phyloP scores from a whole-genome alignment of 1,284 basidiomycete species.

The Puccinia novopanici region DNA sequence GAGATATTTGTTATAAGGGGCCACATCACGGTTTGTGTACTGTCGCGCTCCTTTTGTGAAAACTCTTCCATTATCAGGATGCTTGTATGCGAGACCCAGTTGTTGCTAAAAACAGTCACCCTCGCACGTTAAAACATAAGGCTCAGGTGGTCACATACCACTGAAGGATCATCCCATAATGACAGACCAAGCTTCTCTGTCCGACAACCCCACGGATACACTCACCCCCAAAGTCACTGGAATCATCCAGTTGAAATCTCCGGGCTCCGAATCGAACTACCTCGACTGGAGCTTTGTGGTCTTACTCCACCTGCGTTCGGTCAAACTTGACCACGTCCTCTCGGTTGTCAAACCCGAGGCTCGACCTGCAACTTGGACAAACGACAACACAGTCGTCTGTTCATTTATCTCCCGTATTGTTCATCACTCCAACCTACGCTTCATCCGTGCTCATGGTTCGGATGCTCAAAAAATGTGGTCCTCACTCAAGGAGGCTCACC shows the following conservation, averaged over 20 bases:
- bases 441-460: neutral
- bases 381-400: too few species aligned
- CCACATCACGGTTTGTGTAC: conserved; percentile 44
- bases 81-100: neutral
- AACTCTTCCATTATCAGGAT: neutral
- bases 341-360: neutral
- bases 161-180: too few species aligned
- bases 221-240: neutral
- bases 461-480: neutral
- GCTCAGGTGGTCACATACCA: too few species aligned
- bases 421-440: conserved; percentile 2
- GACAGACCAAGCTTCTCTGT: too few species aligned
- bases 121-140: too few species aligned
- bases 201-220: neutral
- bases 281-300: conserved; percentile 28
- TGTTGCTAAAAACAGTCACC: too few species aligned
- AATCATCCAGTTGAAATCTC: neutral
- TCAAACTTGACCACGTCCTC: too few species aligned
- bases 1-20: conserved; percentile 23
- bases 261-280: conserved; percentile 7
- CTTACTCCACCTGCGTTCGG: neutral
- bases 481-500: conserved; percentile 5
- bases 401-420: neutral
- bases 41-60: conserved; percentile 53
- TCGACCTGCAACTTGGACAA: neutral